Evolutionary conservation across 2,329 filamentous ascomycete genomes (phyloP), one percentile per base, ranked within the genome.

Genomic region (Nothophoma quercina): DNA sequence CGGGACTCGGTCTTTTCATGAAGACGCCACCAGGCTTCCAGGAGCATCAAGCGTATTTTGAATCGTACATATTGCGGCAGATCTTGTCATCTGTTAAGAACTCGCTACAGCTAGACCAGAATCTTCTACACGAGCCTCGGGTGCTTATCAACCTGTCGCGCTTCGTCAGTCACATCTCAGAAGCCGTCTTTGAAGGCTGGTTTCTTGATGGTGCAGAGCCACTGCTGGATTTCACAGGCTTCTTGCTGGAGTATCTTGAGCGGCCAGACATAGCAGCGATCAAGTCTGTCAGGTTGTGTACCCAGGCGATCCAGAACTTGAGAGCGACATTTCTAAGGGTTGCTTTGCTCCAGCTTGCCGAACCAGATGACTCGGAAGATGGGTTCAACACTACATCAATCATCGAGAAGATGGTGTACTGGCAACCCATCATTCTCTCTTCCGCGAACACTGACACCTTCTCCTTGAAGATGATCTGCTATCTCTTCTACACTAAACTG

Each of bases 161-260:
- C 10, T 89, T 97, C 58, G 86, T 88, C 25, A 79, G 85, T 2
- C 91, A 98, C 68, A 84, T 98, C 70, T 85, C 89, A 0, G 95
- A 99, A 71, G 90, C 91, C 5, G 88, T 96, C 10, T 97, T 95
- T 61, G 95, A 98, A 74, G 95, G 95, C 13, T 97, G 93, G 91
- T 98, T 98, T 68, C 85, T 97, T 58, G 88, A 95, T 60, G 93
- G 93, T 1, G 90, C 90, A 1, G 89, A 92, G 63, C 82, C 86
- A 4, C 83, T 95, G 62, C 82, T 98, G 25, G 93, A 98, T 65
- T 96, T 97, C 64, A 84, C 88, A 3, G 95, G 93, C 1, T 87
- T 88, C 45, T 76, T 97, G 6, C 76, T 99, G 6, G 95, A 99
- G 70, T 93, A 96, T 65, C 79, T 99, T 4, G 91, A 96, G 69